Evolutionary conservation across 2,329 filamentous ascomycete genomes (phyloP).

Genomic region (Stemphylium beticola): DNA sequence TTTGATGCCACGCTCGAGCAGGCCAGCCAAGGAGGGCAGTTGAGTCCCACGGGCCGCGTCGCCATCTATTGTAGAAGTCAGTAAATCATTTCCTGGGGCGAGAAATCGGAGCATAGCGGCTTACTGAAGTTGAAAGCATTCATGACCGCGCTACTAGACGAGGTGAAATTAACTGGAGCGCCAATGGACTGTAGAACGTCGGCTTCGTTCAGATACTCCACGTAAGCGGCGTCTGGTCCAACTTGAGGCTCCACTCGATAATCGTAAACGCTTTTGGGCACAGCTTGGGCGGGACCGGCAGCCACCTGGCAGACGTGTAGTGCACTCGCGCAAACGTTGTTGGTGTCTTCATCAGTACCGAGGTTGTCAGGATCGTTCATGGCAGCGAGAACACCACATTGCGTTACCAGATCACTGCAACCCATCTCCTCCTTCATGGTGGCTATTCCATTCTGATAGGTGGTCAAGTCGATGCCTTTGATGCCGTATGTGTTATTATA

Average conservation of each 20-base stretch:
- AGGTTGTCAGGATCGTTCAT: conserved; percentile 44
- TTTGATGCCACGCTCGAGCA: conserved; percentile 52
- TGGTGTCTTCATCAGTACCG: conserved; percentile 41
- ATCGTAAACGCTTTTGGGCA: conserved; percentile 53
- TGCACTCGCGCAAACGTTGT: conserved; percentile 15
- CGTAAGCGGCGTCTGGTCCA: conserved; percentile 53
- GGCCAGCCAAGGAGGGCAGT: conserved; percentile 49
- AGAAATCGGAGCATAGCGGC: not conserved
- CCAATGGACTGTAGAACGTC: conserved; percentile 58
- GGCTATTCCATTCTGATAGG: conserved; percentile 55
- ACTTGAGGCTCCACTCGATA: conserved; percentile 47
- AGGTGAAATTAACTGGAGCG: conserved; percentile 58
- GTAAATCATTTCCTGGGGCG: not conserved
- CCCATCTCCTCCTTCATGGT: conserved; percentile 58
- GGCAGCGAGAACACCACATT: conserved; percentile 42
- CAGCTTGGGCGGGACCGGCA: conserved; percentile 21
- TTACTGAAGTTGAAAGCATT: conserved; percentile 47
- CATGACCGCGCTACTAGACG: conserved; percentile 49
- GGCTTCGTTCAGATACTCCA: conserved; percentile 59
- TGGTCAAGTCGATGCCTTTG: conserved; percentile 60
- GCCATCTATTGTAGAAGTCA: conserved; percentile 44
- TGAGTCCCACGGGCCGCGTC: conserved; percentile 53
- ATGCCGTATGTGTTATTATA: conserved; percentile 71
- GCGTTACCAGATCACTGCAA: conserved; percentile 55
- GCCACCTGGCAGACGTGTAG: conserved; percentile 32